These are phyloP conservation scores for Phytopythium sindhum DNA, from an alignment of 352 stramenopile species.

Conservation along the genomic window DNA sequence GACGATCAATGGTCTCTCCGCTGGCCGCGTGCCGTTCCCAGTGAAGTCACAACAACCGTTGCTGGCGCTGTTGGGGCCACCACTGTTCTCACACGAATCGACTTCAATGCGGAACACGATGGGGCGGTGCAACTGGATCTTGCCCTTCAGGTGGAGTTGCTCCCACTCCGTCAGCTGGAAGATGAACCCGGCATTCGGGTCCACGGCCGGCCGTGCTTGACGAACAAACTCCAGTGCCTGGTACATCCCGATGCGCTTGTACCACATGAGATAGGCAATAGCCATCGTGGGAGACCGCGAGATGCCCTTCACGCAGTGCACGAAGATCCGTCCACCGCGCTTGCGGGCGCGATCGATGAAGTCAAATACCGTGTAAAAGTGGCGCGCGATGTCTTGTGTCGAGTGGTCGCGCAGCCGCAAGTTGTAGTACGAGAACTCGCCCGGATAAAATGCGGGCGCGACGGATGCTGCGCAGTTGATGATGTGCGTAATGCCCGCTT, in stretches of 20 bases:
- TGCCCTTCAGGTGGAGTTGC: slow-evolving; percentile 48
- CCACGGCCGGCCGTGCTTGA: slow-evolving; percentile 66
- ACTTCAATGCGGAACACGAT: slow-evolving; percentile 78
- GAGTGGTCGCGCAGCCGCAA: slow-evolving; percentile 87
- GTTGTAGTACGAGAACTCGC: slow-evolving; percentile 85
- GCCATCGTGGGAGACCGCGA: slow-evolving; percentile 85
- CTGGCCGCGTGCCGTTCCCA: slow-evolving; percentile 15
- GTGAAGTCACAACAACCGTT: slow-evolving; percentile 21
- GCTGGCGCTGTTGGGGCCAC: slow-evolving; percentile 21
- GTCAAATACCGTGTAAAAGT: slow-evolving; percentile 89
- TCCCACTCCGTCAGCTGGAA: slow-evolving; percentile 90
- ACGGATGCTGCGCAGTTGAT: slow-evolving; percentile 87
- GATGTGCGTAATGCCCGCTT: slow-evolving; percentile 84
- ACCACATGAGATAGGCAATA: slow-evolving; percentile 89
- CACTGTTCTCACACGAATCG: slow-evolving; percentile 28
- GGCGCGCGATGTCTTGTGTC: slow-evolving; percentile 76
- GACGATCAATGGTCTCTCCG: slow-evolving; percentile 54
- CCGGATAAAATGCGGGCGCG: slow-evolving; percentile 66
- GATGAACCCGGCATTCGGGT: slow-evolving; percentile 86
- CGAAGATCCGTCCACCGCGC: slow-evolving; percentile 69
- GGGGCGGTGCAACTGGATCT: slow-evolving; percentile 42
- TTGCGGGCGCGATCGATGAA: slow-evolving; percentile 81
- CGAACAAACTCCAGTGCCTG: slow-evolving; percentile 80
- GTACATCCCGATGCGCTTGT: slow-evolving; percentile 79
- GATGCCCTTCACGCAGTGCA: slow-evolving; percentile 88